Percentiles rank a stretch among this genome's conserved stretches.
Evolutionary conservation across 345 rosid genomes (phyloP).

Genomic region (Draba incana): DNA sequence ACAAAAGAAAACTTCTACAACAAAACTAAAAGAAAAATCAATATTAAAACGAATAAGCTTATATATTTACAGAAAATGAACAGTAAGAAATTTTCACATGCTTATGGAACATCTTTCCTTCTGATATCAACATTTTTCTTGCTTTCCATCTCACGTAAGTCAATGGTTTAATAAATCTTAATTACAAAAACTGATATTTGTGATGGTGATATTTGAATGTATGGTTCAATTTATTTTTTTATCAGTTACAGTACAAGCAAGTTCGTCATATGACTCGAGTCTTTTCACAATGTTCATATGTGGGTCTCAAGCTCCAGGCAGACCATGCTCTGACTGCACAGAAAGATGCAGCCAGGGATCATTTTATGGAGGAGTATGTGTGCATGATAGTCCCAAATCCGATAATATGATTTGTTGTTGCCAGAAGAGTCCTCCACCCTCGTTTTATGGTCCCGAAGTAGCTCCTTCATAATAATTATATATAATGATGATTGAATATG

Average conservation of each 20-base stretch:
- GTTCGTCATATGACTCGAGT: conserved; percentile 2
- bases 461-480: too few relatives aligned
- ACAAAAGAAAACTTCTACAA: neutral
- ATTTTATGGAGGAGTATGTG: too few relatives aligned
- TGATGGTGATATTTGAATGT: conserved; percentile 4
- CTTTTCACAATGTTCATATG: too few relatives aligned
- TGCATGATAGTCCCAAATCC: too few relatives aligned
- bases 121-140: conserved; percentile 19
- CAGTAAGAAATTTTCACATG: neutral
- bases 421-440: too few relatives aligned
- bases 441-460: too few relatives aligned
- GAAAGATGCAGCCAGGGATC: too few relatives aligned
- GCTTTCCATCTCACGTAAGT: conserved; percentile 15
- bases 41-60: neutral
- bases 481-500: too few relatives aligned
- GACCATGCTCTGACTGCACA: too few relatives aligned
- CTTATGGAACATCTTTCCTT: conserved; percentile 10
- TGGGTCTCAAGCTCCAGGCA: too few relatives aligned
- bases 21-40: neutral
- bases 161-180: neutral
- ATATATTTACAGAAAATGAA: conserved; percentile 1
- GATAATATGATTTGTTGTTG: too few relatives aligned
- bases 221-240: neutral
- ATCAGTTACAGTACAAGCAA: conserved; percentile 19
- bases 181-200: conserved; percentile 3